Conservation (phyloP, 495 filamentous ascomycete species). For the Hypoxylon cercidicola region DNA sequence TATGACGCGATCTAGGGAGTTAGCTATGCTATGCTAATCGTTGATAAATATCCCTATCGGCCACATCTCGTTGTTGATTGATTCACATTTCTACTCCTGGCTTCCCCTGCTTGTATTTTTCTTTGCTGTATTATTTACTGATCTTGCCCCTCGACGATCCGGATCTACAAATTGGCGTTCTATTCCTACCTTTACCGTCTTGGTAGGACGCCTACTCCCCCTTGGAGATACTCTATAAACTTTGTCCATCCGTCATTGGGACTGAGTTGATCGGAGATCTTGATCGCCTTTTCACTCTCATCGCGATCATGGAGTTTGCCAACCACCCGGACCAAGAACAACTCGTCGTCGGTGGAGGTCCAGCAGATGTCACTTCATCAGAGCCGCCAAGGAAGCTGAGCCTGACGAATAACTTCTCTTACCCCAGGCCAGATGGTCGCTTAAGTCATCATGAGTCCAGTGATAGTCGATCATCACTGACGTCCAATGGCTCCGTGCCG, state of each 20-base stretch:
- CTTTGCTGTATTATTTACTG: slow-evolving; percentile 34
- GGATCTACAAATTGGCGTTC: slow-evolving; percentile 34
- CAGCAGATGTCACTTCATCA: slow-evolving; percentile 16
- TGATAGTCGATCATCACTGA: slow-evolving; percentile 39
- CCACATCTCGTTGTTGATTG: slow-evolving; percentile 31
- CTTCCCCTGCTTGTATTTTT: slow-evolving; percentile 32
- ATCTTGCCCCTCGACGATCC: slow-evolving; percentile 31
- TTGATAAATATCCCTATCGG: slow-evolving; percentile 46
- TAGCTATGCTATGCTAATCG: slow-evolving; percentile 22
- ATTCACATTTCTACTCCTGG: slow-evolving; percentile 39
- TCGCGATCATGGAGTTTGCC: slow-evolving; percentile 39
- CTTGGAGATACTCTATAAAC: slow-evolving; percentile 44
- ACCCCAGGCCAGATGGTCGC: slow-evolving; percentile 31
- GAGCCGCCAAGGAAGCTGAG: slow-evolving; percentile 27
- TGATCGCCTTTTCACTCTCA: slow-evolving; percentile 27
- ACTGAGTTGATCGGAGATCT: slow-evolving; percentile 28
- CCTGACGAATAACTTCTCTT: slow-evolving; percentile 42
- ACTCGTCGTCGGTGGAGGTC: not conserved
- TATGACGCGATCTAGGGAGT: slow-evolving; percentile 38
- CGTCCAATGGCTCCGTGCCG: slow-evolving; percentile 41
- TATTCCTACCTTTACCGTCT: slow-evolving; percentile 24
- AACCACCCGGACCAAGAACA: slow-evolving; percentile 30
- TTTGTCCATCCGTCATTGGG: slow-evolving; percentile 37
- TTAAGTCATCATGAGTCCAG: slow-evolving; percentile 41
- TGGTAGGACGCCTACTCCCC: slow-evolving; percentile 27